phyloP scores from a whole-genome alignment of 2,329 filamentous ascomycete species.

The Ophioceras dolichostomum region DNA sequence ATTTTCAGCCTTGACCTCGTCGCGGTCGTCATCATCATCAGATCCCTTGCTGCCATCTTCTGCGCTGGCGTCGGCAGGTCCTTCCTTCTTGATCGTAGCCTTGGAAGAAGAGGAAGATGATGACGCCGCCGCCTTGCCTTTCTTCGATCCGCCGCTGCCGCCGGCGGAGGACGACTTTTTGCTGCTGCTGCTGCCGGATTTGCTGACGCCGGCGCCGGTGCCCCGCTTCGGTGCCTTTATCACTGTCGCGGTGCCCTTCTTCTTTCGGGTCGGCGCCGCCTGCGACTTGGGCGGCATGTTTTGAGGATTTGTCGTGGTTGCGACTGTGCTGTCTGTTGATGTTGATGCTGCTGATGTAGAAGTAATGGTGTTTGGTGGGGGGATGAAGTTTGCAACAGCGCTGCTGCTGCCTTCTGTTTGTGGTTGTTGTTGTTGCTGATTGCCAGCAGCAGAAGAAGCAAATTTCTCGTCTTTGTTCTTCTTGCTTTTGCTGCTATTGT shows the following conservation, averaged over 20 bases:
- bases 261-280: slow-evolving; percentile 2
- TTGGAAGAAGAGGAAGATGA: no score
- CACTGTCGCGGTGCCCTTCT: slow-evolving; percentile 5
- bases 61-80: slow-evolving; percentile 10
- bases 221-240: slow-evolving; percentile 3
- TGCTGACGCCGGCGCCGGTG: slow-evolving; percentile 2
- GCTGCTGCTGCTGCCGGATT: slow-evolving; percentile 7
- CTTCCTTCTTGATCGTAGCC: slow-evolving; percentile 3
- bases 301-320: no score
- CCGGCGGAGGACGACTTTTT: slow-evolving; percentile 10
- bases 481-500: no score
- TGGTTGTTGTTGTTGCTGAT: no score
- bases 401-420: no score
- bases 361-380: no score
- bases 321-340: neutral
- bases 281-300: no score
- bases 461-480: no score
- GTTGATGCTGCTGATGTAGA: neutral
- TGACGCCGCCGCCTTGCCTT: no score
- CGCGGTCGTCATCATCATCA: neutral
- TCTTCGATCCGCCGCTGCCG: neutral
- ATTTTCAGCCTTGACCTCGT: neutral
- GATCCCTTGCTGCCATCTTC: slow-evolving; percentile 12
- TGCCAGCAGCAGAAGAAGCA: no score
- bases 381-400: no score